Evolutionary conservation across 2,329 filamentous ascomycete species (phyloP).

Genomic region (Exophiala calicioides): DNA sequence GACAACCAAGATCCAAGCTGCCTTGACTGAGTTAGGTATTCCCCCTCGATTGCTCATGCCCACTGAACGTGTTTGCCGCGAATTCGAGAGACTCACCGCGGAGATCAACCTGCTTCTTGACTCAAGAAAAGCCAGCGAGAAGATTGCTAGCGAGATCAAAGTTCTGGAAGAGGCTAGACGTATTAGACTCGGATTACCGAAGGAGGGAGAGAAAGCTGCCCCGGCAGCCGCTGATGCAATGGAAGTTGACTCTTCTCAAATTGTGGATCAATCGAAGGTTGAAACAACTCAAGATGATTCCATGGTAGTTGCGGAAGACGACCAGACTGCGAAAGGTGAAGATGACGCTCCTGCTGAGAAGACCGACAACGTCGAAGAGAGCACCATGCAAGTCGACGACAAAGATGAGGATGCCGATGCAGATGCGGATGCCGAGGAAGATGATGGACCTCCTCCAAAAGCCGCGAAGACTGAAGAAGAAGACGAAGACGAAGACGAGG

Average conservation of each 20-base stretch:
- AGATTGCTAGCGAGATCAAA: slow-evolving; percentile 50
- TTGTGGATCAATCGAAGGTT: slow-evolving; percentile 9
- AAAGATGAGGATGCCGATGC: slow-evolving; percentile 20
- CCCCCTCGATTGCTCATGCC: slow-evolving; percentile 51
- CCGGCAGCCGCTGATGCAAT: slow-evolving; percentile 21
- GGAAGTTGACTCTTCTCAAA: slow-evolving; percentile 27
- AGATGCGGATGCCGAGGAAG: slow-evolving; percentile 17
- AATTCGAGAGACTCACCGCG: slow-evolving; percentile 51
- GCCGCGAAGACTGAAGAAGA: slow-evolving; percentile 11
- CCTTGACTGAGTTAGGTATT: slow-evolving; percentile 50
- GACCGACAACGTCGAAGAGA: slow-evolving; percentile 17
- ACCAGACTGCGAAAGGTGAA: slow-evolving; percentile 38
- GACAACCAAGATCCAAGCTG: slow-evolving; percentile 50
- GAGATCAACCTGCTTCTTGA: slow-evolving; percentile 51
- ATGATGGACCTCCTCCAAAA: not conserved
- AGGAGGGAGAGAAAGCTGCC: slow-evolving; percentile 22
- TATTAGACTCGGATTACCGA: slow-evolving; percentile 29
- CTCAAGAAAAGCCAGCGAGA: slow-evolving; percentile 49
- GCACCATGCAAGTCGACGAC: slow-evolving; percentile 17
- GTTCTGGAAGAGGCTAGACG: slow-evolving; percentile 42
- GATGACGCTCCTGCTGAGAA: slow-evolving; percentile 22
- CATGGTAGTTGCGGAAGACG: slow-evolving; percentile 22
- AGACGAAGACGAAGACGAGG: slow-evolving; percentile 24
- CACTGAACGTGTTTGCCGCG: slow-evolving; percentile 51
- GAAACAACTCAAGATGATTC: slow-evolving; percentile 19